Base-by-base conservation (phyloP, 2,329 filamentous ascomycete species). In the Paraphoma sp. region DNA sequence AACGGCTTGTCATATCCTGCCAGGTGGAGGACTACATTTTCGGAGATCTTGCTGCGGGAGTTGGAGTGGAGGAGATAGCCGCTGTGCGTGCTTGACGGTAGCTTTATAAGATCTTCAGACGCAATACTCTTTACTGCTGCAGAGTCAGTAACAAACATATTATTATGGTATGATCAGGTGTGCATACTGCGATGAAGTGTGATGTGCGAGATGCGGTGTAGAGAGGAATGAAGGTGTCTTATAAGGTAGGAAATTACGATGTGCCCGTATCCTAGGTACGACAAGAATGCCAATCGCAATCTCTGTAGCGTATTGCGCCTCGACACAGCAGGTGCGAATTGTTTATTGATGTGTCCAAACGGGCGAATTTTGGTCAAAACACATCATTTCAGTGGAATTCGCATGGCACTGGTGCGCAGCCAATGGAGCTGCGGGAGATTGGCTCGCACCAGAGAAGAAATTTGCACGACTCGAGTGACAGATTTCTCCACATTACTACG, bases 71-170 rank as follows among this genome's bases (percentile, higher is more conserved):
- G 44, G 51, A 52, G 57, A 54, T 57, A 70, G 64, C 70, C 71
- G 71, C 71, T 74, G 71, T 58, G 70, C 71, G 71, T 67, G 69
- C 69, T 53, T 68, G 60, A 56, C 54, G 53, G 61, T 58, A 59
- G 62, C 54, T 65, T 73, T 68, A 58, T 64, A 60, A 54, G 62
- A 58, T 66, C 63, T 68, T 57, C 60, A 36, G 51, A 53, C 38
- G 45, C 36, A 54, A 63, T 63, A 59, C 55, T 48, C 44, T 60
- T 55, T 51, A 61, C 63, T 65, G 62, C 62, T 59, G 61, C 64
- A 63, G 54, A 65, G 54, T 67, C 65, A 69, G 64, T 64, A 69
- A 48, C 48, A 67, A 69, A 64, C 51, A 66, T 48, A 65, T 60
- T 53, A 69, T 53, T 65, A 60, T 42, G 40, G 40, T 42, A 17